Base-by-base conservation (phyloP, 495 filamentous ascomycete genomes). In the Penicillium coprophilum region DNA sequence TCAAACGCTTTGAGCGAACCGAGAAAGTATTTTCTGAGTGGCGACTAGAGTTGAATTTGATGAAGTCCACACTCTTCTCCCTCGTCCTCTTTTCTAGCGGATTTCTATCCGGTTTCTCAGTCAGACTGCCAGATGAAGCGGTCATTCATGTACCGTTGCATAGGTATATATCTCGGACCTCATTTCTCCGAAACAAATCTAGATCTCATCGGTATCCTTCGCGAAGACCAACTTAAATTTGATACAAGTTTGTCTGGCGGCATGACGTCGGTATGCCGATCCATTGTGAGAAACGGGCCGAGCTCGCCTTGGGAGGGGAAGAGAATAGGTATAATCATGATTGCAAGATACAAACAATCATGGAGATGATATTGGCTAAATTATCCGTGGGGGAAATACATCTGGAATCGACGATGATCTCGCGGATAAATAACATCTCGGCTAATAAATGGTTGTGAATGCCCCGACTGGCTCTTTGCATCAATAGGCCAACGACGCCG, bases 221-320 rank as follows among this genome's bases (percentile, higher is more conserved):
- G 32, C 13, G 13, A n/a, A 13, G 10, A 9, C 10, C 30, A 31
- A 31, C 30, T 10, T 10, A 9, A 28, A 28, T 28, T 5, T 28
- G 6, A 1, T 31, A 31, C 30, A 2, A 10, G 9, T 11, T 44
- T 44, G 6, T 20, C 50, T 28, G 34, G 21, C 12, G 17, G 6
- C 44, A 67, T 67, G 64, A 67, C 61, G 61, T 66, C 64, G 64
- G 64, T 53, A 67, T 64, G 58, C 64, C 64, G 61, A 66, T 61
- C 46, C 40, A 17, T 50, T 34, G 34, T 15, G 36, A 24, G 27
- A 43, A 31, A 34, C 50, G 50, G 50, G 17, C 50, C 40, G 46
- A 43, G 30, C 43, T 52, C 41, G 28, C 15, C n/a, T 38, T 17
- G 15, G 17, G n/a, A 43, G 24, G 31, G 12, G 11, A 45, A 30